Evolutionary conservation across 1,139 yeast species (phyloP).

Genomic region (Schizosaccharomyces versatilis): DNA sequence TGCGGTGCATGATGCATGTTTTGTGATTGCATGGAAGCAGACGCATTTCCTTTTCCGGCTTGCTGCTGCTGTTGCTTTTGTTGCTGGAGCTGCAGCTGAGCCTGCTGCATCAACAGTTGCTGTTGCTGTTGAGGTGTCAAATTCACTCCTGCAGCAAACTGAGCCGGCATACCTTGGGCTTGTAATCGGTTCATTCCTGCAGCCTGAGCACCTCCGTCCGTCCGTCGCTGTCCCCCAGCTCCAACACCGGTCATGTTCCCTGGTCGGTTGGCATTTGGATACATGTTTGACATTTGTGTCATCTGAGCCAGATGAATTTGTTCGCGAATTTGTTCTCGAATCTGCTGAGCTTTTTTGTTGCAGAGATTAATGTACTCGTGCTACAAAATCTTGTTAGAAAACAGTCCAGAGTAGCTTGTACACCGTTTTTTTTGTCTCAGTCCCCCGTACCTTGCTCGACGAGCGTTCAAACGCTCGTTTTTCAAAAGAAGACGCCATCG

Average conservation of each 20-base stretch:
- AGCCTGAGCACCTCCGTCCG: background rate
- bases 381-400: background rate
- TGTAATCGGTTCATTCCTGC: background rate
- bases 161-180: background rate
- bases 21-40: background rate
- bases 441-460: background rate
- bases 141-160: background rate
- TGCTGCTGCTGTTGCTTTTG: background rate
- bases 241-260: background rate
- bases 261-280: background rate
- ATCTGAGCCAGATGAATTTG: background rate
- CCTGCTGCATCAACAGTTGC: background rate
- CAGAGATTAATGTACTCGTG: background rate
- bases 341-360: background rate
- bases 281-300: background rate
- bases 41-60: background rate
- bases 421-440: too few species aligned
- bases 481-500: background rate
- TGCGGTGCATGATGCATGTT: background rate
- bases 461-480: background rate
- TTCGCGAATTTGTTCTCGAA: constrained; percentile 3
- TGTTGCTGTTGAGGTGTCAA: background rate
- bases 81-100: background rate
- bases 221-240: background rate
- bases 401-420: background rate